These are phyloP conservation scores for Neurospora sp. DNA, from an alignment of 495 filamentous ascomycete species.

Conservation along the genomic window DNA sequence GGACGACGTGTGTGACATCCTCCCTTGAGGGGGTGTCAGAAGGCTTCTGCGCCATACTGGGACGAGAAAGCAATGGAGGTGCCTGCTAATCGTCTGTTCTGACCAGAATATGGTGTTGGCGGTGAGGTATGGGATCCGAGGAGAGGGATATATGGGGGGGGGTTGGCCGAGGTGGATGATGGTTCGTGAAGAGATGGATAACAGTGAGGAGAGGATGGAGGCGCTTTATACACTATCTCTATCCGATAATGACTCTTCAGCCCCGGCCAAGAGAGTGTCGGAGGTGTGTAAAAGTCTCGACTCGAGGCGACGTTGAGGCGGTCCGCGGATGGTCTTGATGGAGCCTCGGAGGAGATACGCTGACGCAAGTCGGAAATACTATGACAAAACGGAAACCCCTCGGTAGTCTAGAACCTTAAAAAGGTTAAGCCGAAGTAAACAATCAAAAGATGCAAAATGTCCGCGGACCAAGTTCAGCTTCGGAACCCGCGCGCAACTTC, in stretches of 20 bases:
- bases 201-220: neutral
- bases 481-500: neutral
- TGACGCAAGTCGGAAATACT: neutral
- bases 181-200: neutral
- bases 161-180: neutral
- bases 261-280: neutral
- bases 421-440: neutral
- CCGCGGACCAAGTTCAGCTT: neutral
- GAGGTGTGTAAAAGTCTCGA: neutral
- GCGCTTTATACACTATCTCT: neutral
- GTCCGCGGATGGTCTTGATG: neutral
- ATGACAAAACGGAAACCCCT: neutral
- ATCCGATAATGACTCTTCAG: neutral
- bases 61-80: slow-evolving; percentile 43
- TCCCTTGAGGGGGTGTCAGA: slow-evolving; percentile 12
- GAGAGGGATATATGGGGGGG: neutral
- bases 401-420: neutral
- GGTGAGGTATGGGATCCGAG: neutral
- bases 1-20: neutral
- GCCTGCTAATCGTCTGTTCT: slow-evolving; percentile 39
- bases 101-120: slow-evolving; percentile 7
- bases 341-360: neutral
- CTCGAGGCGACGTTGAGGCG: neutral
- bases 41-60: slow-evolving; percentile 31
- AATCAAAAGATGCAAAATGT: neutral